Percentiles rank a stretch among this genome's conserved stretches.
Evolutionary conservation across 176 grass and related monocot genomes (phyloP).

Genomic region (Miscanthus lutarioriparius): DNA sequence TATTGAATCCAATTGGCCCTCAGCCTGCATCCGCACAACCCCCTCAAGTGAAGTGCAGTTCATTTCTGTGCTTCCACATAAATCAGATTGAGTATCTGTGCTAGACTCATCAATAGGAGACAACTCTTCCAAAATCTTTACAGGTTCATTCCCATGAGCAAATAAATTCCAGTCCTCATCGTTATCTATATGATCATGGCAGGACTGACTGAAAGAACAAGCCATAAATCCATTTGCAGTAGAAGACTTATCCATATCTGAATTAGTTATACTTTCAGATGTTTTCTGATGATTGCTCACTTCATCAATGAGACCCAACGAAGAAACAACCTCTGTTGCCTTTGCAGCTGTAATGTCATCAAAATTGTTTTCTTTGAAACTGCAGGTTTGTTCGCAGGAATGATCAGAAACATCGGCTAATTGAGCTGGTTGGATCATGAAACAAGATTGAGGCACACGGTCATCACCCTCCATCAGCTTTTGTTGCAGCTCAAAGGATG

Average conservation of each 20-base stretch:
- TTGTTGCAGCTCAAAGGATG: constrained; percentile 28
- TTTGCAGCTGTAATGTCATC: constrained; percentile 29
- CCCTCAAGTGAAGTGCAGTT: constrained; percentile 35
- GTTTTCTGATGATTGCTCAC: constrained; percentile 14
- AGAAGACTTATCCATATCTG: constrained; percentile 39
- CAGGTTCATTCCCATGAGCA: constrained; percentile 20
- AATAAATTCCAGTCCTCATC: constrained; percentile 27
- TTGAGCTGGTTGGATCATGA: constrained; percentile 28
- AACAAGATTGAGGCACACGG: constrained; percentile 8
- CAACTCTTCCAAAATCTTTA: constrained; percentile 13
- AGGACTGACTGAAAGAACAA: constrained; percentile 30
- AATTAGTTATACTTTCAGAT: constrained; percentile 1
- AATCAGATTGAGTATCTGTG: constrained; percentile 32
- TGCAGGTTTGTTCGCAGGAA: constrained; percentile 22
- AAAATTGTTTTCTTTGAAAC: constrained; percentile 16
- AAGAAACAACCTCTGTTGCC: constrained; percentile 22
- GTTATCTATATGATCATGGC: constrained; percentile 13
- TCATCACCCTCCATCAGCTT: background rate
- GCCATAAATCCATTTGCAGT: constrained; percentile 23
- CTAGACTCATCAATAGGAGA: constrained; percentile 28
- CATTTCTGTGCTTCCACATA: constrained; percentile 32
- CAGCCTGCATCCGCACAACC: constrained; percentile 33
- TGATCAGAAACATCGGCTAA: constrained; percentile 24
- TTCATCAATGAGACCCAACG: constrained; percentile 31
- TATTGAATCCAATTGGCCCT: constrained; percentile 38